phyloP scores from a whole-genome alignment of 1,284 basidiomycete species.

The Fistulina hepatica region DNA sequence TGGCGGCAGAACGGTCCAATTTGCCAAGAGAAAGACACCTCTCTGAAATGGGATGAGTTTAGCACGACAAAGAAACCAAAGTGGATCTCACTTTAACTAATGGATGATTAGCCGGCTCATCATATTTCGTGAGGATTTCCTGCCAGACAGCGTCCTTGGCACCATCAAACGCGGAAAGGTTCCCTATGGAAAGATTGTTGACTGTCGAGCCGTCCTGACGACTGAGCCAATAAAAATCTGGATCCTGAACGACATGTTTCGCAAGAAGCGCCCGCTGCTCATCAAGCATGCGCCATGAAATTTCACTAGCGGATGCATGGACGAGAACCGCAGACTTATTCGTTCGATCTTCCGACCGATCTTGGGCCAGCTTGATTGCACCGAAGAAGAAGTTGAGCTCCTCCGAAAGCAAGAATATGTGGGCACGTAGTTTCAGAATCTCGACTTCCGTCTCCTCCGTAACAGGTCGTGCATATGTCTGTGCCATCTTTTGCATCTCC shows the following conservation, averaged over 20 bases:
- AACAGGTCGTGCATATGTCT: slow-evolving; percentile 26
- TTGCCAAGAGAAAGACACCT: slow-evolving; percentile 56
- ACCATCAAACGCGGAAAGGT: slow-evolving; percentile 83
- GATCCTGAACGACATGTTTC: slow-evolving; percentile 76
- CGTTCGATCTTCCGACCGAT: slow-evolving; percentile 56
- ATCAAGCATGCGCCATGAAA: slow-evolving; percentile 93
- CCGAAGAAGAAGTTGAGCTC: slow-evolving; percentile 85
- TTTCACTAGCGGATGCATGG: slow-evolving; percentile 75
- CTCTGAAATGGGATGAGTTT: slow-evolving; percentile 28
- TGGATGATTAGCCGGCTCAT: slow-evolving; percentile 57
- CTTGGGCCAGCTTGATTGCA: slow-evolving; percentile 77
- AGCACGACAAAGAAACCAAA: neutral
- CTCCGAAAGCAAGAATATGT: slow-evolving; percentile 66
- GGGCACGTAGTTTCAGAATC: slow-evolving; percentile 65
- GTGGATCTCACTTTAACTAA: slow-evolving; percentile 45
- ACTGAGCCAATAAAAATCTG: slow-evolving; percentile 78
- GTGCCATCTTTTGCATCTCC: slow-evolving; percentile 47
- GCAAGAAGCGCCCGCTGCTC: slow-evolving; percentile 66
- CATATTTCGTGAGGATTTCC: slow-evolving; percentile 77
- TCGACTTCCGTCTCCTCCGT: slow-evolving; percentile 40
- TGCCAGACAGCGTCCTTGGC: slow-evolving; percentile 78
- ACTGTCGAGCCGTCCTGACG: slow-evolving; percentile 84
- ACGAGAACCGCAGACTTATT: slow-evolving; percentile 79
- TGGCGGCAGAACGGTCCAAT: slow-evolving; percentile 77
- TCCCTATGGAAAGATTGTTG: slow-evolving; percentile 67